These are phyloP conservation scores for Diaporthe sp. DNA, from an alignment of 2,329 filamentous ascomycete species.

Conservation along the genomic window DNA sequence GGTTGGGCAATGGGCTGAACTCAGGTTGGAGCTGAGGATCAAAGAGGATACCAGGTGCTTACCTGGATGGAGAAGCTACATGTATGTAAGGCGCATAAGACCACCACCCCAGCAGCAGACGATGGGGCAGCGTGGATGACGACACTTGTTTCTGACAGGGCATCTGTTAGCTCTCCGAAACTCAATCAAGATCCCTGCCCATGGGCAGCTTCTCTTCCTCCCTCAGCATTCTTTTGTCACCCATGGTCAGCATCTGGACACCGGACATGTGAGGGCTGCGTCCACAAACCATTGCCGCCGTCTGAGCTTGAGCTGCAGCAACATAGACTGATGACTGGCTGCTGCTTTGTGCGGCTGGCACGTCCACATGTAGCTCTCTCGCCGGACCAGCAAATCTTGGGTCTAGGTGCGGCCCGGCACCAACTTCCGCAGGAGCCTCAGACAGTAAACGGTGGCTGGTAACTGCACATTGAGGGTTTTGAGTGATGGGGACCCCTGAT, in stretches of 20 bases:
- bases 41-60: background rate
- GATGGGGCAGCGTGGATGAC: constrained; percentile 9
- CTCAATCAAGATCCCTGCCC: constrained; percentile 29
- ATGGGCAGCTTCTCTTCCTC: background rate
- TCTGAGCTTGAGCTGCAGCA: background rate
- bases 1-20: background rate
- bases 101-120: background rate
- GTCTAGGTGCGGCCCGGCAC: constrained; percentile 2
- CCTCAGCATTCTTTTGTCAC: background rate
- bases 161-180: constrained; percentile 10
- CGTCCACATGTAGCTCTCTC: background rate
- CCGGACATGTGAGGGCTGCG: background rate
- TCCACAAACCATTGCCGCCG: background rate
- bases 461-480: constrained; percentile 20
- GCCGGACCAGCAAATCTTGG: background rate
- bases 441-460: constrained; percentile 38
- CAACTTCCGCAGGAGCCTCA: constrained; percentile 6
- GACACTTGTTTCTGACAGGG: constrained; percentile 19
- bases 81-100: background rate
- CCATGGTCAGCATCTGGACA: background rate
- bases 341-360: background rate
- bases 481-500: background rate
- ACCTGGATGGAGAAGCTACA: background rate
- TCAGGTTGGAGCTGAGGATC: constrained; percentile 1
- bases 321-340: background rate